These are phyloP conservation scores for Apiospora sp. DNA, from an alignment of 2,329 filamentous ascomycete genomes.

Conservation along the genomic window DNA sequence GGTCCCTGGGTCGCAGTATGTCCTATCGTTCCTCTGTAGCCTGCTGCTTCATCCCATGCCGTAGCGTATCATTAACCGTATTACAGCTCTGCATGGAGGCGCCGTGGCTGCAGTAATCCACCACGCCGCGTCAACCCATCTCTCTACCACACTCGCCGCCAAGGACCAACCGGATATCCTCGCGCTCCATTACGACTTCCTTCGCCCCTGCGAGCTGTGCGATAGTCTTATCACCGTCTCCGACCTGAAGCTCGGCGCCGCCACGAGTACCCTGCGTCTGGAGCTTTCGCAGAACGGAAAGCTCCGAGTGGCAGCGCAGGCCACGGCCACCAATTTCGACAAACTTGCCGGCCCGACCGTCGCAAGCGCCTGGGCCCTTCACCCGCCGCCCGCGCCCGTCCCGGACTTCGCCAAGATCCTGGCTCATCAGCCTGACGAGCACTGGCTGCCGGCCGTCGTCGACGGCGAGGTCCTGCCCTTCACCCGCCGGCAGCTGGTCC, in stretches of 20 bases:
- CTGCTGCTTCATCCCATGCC: too few relatives aligned
- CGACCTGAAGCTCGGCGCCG: constrained; percentile 29
- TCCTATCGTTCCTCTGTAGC: too few relatives aligned
- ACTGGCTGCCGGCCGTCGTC: constrained; percentile 32
- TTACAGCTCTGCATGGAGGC: constrained; percentile 33
- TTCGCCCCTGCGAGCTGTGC: constrained; percentile 29
- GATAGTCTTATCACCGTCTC: constrained; percentile 30
- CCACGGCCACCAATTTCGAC: constrained; percentile 33
- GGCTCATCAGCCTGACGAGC: constrained; percentile 27
- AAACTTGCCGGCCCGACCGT: constrained; percentile 28
- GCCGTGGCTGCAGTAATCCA: constrained; percentile 32
- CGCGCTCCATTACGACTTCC: constrained; percentile 35
- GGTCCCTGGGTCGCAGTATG: constrained; percentile 29
- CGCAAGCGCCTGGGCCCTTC: constrained; percentile 25
- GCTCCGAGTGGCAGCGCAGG: constrained; percentile 29
- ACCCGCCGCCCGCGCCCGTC: constrained; percentile 30
- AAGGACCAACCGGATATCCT: constrained; percentile 34
- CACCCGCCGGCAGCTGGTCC: constrained; percentile 28
- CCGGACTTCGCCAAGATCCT: constrained; percentile 30
- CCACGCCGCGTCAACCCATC: constrained; percentile 29
- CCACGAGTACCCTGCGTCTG: constrained; percentile 30
- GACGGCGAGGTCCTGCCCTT: constrained; percentile 32
- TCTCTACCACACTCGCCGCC: constrained; percentile 23
- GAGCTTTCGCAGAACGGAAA: constrained; percentile 29
- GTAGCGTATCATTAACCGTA: background rate